Conservation (phyloP, 257 asterid species). For the Nicotiana attenuata region DNA sequence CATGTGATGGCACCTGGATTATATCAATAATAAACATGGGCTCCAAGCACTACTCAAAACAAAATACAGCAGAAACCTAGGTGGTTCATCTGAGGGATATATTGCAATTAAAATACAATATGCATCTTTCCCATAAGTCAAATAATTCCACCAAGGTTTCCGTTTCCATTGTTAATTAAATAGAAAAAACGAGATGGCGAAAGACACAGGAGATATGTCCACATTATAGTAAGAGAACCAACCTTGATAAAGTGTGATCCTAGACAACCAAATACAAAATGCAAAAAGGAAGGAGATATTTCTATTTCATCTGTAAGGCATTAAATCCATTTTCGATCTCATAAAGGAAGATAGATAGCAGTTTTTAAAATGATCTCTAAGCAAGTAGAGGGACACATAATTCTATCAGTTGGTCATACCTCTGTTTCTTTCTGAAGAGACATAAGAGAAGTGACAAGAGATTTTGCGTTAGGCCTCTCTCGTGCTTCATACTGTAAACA, state of each 20-base stretch:
- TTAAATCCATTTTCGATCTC: background rate
- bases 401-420: constrained; percentile 25
- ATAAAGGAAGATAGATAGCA: background rate
- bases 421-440: constrained; percentile 77
- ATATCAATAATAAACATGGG: background rate
- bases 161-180: background rate
- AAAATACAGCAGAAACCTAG: background rate
- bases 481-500: constrained; percentile 90
- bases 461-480: constrained; percentile 83
- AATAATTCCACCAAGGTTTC: background rate
- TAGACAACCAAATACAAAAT: background rate
- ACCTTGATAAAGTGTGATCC: background rate
- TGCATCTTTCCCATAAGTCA: background rate
- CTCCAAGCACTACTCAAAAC: background rate
- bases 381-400: background rate
- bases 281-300: background rate
- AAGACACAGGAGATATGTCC: background rate
- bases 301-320: background rate
- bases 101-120: background rate
- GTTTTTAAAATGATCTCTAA: background rate
- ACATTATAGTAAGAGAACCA: background rate
- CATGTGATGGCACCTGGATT: constrained; percentile 61
- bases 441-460: constrained; percentile 54
- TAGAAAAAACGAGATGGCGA: background rate
- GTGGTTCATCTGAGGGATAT: background rate